phyloP scores from a whole-genome alignment of 2,329 filamentous ascomycete genomes.

The Calonectria pseudoturangicola region DNA sequence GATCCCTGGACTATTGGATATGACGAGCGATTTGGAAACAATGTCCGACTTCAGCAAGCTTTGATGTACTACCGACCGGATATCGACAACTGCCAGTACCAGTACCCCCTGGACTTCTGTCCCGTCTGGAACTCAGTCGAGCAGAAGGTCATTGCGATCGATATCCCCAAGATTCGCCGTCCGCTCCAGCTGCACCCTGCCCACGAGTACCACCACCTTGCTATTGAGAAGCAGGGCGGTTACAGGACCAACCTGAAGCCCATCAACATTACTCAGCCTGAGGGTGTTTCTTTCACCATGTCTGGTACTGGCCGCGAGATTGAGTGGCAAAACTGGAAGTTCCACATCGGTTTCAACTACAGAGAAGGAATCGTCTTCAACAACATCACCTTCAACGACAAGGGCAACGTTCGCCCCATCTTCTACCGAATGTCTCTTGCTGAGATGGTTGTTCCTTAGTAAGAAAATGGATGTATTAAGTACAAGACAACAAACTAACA shows the following conservation, averaged over 20 bases:
- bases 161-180: conserved; percentile 85
- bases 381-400: conserved; percentile 93
- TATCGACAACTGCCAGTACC: conserved; percentile 91
- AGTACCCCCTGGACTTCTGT: conserved; percentile 94
- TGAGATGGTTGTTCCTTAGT: conserved; percentile 95
- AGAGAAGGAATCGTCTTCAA: conserved; percentile 92
- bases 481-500: conserved; percentile 29
- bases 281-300: conserved; percentile 90
- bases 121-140: conserved; percentile 92
- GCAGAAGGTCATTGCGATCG: conserved; percentile 86
- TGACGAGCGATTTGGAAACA: conserved; percentile 90
- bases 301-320: conserved; percentile 80
- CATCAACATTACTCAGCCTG: conserved; percentile 90
- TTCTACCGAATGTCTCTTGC: conserved; percentile 93
- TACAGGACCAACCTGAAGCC: conserved; percentile 89
- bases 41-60: conserved; percentile 89
- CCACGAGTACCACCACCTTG: conserved; percentile 86
- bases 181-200: conserved; percentile 82
- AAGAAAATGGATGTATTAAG: conserved; percentile 46
- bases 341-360: conserved; percentile 97
- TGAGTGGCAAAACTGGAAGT: conserved; percentile 94
- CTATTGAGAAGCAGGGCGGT: conserved; percentile 83
- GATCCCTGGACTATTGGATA: conserved; percentile 98
- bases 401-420: conserved; percentile 83
- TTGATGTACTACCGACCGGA: conserved; percentile 96